phyloP scores from a whole-genome alignment of 176 grass and related monocot genomes.

The Oryza glumipatula region DNA sequence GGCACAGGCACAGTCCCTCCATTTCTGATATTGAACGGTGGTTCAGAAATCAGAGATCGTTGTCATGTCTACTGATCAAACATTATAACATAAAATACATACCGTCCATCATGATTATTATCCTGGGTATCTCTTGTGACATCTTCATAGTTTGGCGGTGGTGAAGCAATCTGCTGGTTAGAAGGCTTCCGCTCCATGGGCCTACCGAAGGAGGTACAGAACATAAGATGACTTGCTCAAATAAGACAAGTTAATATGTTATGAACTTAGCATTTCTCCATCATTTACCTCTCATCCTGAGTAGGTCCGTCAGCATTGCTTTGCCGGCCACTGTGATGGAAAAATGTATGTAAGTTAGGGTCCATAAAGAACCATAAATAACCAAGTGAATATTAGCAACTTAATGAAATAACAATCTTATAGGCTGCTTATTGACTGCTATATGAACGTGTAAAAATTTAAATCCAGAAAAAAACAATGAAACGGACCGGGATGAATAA shows the following conservation, averaged over 20 bases:
- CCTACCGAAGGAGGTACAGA: constrained; percentile 39
- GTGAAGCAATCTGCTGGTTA: constrained; percentile 73
- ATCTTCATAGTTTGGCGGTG: constrained; percentile 89
- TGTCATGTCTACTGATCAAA: constrained; percentile 10
- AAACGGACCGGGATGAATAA: constrained; percentile 72
- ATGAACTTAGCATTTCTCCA: constrained; percentile 1
- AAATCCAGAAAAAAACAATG: not conserved
- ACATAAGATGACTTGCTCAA: constrained; percentile 30
- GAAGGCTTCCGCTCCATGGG: constrained; percentile 71
- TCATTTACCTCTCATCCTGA: constrained; percentile 76
- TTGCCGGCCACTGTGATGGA: constrained; percentile 59
- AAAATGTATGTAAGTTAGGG: constrained; percentile 30
- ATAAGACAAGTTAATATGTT: constrained; percentile 26
- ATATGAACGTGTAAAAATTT: constrained; percentile 2
- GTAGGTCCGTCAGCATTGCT: constrained; percentile 62
- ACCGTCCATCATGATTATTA: constrained; percentile 68
- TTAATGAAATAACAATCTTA: constrained; percentile 8
- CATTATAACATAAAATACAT: constrained; percentile 7
- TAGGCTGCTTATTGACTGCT: constrained; percentile 11
- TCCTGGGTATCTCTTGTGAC: constrained; percentile 53
- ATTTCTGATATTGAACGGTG: constrained; percentile 58
- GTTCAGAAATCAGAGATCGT: constrained; percentile 26
- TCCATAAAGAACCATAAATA: constrained; percentile 14
- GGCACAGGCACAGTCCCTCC: constrained; percentile 54
- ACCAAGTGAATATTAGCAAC: not conserved